Base-by-base conservation (phyloP, 257 asterid genomes). In the Scutellaria baicalensis region DNA sequence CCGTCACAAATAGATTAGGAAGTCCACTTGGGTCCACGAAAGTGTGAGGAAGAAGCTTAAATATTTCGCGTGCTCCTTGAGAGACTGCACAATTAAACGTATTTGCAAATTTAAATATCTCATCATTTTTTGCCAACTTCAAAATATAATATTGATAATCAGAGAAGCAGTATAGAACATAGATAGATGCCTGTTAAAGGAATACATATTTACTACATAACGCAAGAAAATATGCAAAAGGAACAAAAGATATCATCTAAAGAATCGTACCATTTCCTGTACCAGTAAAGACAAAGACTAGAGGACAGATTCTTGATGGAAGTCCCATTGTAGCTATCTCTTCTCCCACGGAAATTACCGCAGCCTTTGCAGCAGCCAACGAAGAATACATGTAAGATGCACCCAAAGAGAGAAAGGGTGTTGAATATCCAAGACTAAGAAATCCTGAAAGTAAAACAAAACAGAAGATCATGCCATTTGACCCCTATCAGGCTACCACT, bases 381-480 rank as follows among this genome's bases (percentile, higher is more conserved):
- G 99, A 93, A 74, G 95, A 85, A 80, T 93, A 93, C 99, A 91
- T 93, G 84, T 91, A 93, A 16, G 97, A 93, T 62, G 89, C 71
- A 45, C 97, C 97, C 69, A 93, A 68, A 13, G 97, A 89, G 51
- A 93, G 94, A 78, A 93, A 91, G 21, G 99, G 99, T 3, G 99
- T 91, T 6, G 99, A 93, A 81, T 83, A 93, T 75, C 97, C 99
- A 77, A 85, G 96, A 79, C 71, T 89, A 39, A 93, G 97, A 82
- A 78, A 93, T 71, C 99, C 99, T 93, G 89, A 62, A 74, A 74
- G 35, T 61, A 69, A 69, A 23, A 23, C 1, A 3, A 23, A 23
- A 23, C 31, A 23, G 3, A 23, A 45, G 23, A 45, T 59, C 27
- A 56, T 42, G 14, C 47, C 44, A 23, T 45, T 43, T 6, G 9